Evolutionary conservation across 2,329 filamentous ascomycete species (phyloP).

Genomic region (Rhytidhysteron rufulum): DNA sequence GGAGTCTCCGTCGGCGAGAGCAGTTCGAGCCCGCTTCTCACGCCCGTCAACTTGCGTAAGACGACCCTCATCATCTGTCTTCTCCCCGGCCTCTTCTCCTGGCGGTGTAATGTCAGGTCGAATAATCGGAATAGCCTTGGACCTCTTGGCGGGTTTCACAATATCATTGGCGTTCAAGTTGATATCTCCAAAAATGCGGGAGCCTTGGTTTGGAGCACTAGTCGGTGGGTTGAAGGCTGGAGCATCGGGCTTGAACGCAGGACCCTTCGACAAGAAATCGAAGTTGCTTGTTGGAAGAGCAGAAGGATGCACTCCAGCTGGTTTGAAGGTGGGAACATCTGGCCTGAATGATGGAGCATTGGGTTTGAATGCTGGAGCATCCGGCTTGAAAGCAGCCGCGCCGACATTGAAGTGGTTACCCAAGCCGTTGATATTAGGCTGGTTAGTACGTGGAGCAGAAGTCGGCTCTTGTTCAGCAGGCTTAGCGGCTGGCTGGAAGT

Average conservation of each 20-base stretch:
- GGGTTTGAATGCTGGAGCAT: constrained; percentile 72
- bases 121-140: constrained; percentile 81
- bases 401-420: constrained; percentile 62
- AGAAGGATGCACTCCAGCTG: constrained; percentile 34
- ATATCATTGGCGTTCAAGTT: constrained; percentile 60
- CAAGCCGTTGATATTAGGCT: constrained; percentile 26
- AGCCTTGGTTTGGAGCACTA: constrained; percentile 18
- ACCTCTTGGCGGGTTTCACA: constrained; percentile 64
- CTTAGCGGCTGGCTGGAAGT: constrained; percentile 38
- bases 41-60: constrained; percentile 62
- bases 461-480: constrained; percentile 46
- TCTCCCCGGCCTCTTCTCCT: constrained; percentile 38
- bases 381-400: constrained; percentile 70
- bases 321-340: constrained; percentile 75
- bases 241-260: constrained; percentile 23
- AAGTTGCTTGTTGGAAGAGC: constrained; percentile 6
- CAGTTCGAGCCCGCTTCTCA: constrained; percentile 69
- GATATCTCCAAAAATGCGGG: constrained; percentile 34
- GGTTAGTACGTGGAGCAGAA: constrained; percentile 44
- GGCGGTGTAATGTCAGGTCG: constrained; percentile 53
- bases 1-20: constrained; percentile 63
- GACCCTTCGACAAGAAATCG: constrained; percentile 11
- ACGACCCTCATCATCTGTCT: constrained; percentile 59
- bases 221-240: constrained; percentile 31
- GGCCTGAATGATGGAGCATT: constrained; percentile 76